Conservation (phyloP, 768 basidiomycete genomes). For the Trametes gibbosa region DNA sequence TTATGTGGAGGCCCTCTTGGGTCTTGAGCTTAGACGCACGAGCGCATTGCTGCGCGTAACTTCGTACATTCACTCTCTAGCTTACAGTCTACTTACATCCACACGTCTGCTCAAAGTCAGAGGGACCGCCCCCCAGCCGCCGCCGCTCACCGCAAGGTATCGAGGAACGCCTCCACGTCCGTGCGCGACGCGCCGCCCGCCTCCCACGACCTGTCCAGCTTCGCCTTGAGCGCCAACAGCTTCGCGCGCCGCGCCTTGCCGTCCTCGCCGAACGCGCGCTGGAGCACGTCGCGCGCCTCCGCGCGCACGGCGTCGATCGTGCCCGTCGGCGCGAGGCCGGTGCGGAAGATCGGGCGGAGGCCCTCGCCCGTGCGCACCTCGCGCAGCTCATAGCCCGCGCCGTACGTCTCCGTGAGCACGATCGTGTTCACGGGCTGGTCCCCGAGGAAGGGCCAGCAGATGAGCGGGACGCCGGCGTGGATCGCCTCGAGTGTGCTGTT, state of each 20-base stretch:
- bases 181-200: conserved; percentile 5
- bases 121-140: too few relatives aligned
- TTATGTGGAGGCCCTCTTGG: too few relatives aligned
- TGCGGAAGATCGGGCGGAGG: conserved; percentile 18
- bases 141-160: background rate
- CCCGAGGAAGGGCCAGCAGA: conserved; percentile 28
- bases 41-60: too few relatives aligned
- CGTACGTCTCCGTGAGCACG: conserved; percentile 13
- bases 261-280: conserved; percentile 24
- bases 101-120: too few relatives aligned
- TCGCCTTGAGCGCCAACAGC: conserved; percentile 6
- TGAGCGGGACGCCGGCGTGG: conserved; percentile 20
- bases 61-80: too few relatives aligned
- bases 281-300: conserved; percentile 21
- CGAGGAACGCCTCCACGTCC: conserved; percentile 9
- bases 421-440: conserved; percentile 27
- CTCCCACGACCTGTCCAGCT: conserved; percentile 4
- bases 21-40: too few relatives aligned
- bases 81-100: background rate
- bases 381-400: conserved; percentile 21
- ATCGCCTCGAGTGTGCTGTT: conserved; percentile 23
- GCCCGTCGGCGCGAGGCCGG: conserved; percentile 18
- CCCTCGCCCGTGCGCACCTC: conserved; percentile 24
- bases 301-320: conserved; percentile 22
- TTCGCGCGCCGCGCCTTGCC: conserved; percentile 24